phyloP scores from a whole-genome alignment of 1,139 yeast genomes.

The Geotrichum histeridarum region DNA sequence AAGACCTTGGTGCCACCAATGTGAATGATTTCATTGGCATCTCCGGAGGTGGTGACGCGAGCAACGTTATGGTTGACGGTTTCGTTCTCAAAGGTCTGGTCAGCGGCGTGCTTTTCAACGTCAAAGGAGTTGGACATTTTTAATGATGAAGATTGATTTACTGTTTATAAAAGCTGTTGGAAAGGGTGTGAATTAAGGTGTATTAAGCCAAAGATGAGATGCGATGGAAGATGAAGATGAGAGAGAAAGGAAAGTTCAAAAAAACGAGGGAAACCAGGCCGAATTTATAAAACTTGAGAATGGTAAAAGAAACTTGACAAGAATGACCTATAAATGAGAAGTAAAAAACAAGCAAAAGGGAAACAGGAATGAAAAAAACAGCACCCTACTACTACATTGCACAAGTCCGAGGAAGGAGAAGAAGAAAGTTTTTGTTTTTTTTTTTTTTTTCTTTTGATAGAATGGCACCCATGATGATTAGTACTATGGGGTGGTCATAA shows the following conservation, averaged over 20 bases:
- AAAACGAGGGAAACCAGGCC: too few relatives aligned
- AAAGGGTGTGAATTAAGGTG: background rate
- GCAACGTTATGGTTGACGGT: constrained; percentile 2
- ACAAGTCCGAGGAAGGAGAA: too few relatives aligned
- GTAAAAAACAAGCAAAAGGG: too few relatives aligned
- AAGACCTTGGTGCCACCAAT: constrained; percentile 66
- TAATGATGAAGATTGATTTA: background rate
- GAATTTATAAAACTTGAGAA: too few relatives aligned
- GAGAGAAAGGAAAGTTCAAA: background rate
- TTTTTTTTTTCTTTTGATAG: too few relatives aligned
- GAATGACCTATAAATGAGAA: too few relatives aligned
- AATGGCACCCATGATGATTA: too few relatives aligned
- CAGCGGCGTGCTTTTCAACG: constrained; percentile 11
- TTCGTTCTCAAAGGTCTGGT: constrained; percentile 1
- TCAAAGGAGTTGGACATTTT: constrained; percentile 4
- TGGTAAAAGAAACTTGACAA: too few relatives aligned
- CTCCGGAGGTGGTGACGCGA: constrained; percentile 19
- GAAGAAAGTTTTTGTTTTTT: too few relatives aligned
- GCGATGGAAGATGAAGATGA: background rate
- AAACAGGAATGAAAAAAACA: too few relatives aligned
- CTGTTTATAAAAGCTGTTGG: background rate
- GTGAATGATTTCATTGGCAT: constrained; percentile 50
- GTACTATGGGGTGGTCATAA: too few relatives aligned
- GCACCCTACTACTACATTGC: too few relatives aligned
- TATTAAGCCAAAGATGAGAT: background rate